Evolutionary conservation across 345 rosid genomes (phyloP), one percentile per base, ranked within the genome.

Genomic region (Boechera retrofracta): DNA sequence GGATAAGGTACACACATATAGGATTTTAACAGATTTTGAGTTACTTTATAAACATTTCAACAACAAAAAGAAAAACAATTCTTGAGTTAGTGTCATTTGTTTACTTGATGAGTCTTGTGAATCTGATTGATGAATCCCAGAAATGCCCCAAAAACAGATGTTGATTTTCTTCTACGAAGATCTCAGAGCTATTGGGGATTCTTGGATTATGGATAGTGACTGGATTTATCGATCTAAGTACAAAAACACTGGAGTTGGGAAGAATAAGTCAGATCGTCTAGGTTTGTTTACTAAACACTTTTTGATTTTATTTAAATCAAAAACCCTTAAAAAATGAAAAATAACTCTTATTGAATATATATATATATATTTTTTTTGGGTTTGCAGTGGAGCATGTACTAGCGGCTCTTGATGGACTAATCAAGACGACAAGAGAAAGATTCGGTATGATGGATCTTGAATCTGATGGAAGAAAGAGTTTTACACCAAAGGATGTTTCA

Each of bases 171-270:
- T 89, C 66, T 87, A 81, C 35, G 82, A 75, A 71, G 81, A 85
- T 65, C 76, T 93, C 72, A 88, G 79, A 81, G 85, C 85, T 21
- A 83, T 85, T 67, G 95, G 91, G 68, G 92, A 89, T 81, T 83
- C 91, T 42, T 93, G 91, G 94, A 86, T 77, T 64, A 71, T 64
- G 79, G 75, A 81, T 60, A 80, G 67, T 36, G 89, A 85, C 0
- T 86, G 87, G 88, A 84, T 84, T 56, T 88, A 85, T 67, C 85
- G 82, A 59, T 73, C 71, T 10, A 80, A 87, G n/a, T 54, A 83
- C 24, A 77, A 77, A 58, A 73, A 83, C 39, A 64, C 74, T 56
- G 82, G 85, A 18, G 79, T 63, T 26, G 87, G 89, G 9, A 67
- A 73, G 72, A 64, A 67, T 35, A 80, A 78, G 35, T 83, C 86